Conservation (phyloP, 2,329 filamentous ascomycete genomes). For the Aspergillus alliaceus region DNA sequence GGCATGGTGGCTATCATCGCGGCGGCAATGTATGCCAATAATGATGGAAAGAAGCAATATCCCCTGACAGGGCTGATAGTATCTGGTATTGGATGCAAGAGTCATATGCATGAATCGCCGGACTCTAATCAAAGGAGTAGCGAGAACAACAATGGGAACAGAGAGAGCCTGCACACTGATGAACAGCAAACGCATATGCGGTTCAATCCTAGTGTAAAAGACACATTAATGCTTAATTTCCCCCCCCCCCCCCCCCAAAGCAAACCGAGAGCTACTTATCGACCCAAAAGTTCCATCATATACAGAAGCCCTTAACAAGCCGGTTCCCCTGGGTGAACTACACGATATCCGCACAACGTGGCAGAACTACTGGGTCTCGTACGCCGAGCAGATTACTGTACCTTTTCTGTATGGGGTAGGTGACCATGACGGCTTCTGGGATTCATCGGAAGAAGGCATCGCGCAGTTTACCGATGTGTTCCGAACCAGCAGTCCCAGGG, state of each 20-base stretch:
- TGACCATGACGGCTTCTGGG: conserved; percentile 12
- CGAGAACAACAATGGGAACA: not conserved
- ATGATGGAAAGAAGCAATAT: conserved; percentile 4
- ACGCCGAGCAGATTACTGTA: conserved; percentile 7
- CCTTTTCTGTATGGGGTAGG: conserved; percentile 11
- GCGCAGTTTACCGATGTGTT: conserved; percentile 8
- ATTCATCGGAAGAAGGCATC: not conserved
- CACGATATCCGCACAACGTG: conserved; percentile 9
- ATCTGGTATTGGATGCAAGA: conserved; percentile 10
- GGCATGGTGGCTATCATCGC: conserved; percentile 12
- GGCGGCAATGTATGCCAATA: no score
- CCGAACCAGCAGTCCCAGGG: not conserved
- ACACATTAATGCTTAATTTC: conserved; percentile 5
- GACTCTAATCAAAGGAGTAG: no score
- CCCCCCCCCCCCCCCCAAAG: no score
- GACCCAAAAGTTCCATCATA: not conserved
- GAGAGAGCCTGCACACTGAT: not conserved
- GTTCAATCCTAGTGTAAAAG: conserved; percentile 6
- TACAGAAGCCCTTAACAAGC: conserved; percentile 5
- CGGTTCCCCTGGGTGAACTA: conserved; percentile 6
- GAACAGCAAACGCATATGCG: not conserved
- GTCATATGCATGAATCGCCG: not conserved
- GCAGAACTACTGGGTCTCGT: conserved; percentile 5
- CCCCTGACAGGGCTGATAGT: conserved; percentile 10
- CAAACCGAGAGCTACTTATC: not conserved